Conservation (phyloP, 2,329 filamentous ascomycete genomes). For the Claviceps sp. region DNA sequence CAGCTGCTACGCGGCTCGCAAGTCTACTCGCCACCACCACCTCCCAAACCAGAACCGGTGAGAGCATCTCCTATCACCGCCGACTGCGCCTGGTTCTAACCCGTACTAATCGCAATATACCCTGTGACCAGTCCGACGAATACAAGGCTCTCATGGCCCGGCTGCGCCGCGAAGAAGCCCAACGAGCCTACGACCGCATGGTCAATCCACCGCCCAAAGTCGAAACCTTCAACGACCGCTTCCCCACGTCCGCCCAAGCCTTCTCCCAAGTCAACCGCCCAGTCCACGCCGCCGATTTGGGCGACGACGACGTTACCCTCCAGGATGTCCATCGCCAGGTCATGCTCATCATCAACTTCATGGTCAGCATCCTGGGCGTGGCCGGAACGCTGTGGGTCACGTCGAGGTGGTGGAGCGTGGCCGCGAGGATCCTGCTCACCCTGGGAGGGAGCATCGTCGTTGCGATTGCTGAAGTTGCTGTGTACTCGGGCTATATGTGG, state of each 20-base stretch:
- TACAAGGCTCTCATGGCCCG: conserved; percentile 81
- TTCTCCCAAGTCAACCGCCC: conserved; percentile 43
- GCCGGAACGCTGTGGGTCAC: conserved; percentile 67
- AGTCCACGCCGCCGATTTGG: conserved; percentile 29
- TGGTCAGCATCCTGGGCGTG: conserved; percentile 73
- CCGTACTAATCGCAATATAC: background rate
- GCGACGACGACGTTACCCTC: conserved; percentile 53
- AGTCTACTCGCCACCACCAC: conserved; percentile 68
- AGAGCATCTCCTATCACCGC: conserved; percentile 15
- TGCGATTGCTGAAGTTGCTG: conserved; percentile 61
- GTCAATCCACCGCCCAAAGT: conserved; percentile 42
- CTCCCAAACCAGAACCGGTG: conserved; percentile 66
- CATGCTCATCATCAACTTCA: conserved; percentile 76
- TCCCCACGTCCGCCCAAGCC: conserved; percentile 39
- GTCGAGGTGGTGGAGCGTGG: conserved; percentile 62
- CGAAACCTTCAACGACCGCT: conserved; percentile 48
- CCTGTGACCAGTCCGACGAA: conserved; percentile 48
- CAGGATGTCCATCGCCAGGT: conserved; percentile 69
- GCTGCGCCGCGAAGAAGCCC: conserved; percentile 72
- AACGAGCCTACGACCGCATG: conserved; percentile 71
- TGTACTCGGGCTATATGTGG: conserved; percentile 65
- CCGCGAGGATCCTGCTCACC: conserved; percentile 55
- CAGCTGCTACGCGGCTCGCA: conserved; percentile 55
- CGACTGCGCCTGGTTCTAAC: conserved; percentile 6
- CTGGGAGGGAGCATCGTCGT: conserved; percentile 58